Conservation (phyloP, 2,329 filamentous ascomycete species). For the Aspergillus felis region DNA sequence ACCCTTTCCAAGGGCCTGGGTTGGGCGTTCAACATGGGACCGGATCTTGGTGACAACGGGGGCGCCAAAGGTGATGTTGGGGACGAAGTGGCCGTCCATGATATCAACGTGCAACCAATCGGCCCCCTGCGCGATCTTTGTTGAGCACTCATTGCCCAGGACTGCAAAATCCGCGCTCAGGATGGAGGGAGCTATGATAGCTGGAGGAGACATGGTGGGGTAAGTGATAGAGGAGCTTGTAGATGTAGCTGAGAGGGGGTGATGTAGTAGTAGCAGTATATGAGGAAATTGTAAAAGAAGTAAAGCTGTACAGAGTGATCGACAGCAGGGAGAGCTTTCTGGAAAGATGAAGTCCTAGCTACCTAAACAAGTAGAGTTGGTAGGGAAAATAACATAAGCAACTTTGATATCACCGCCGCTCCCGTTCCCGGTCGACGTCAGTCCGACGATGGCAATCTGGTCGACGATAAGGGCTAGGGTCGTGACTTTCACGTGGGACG, state of each 20-base stretch:
- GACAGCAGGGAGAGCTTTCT: neutral
- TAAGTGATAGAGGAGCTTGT: neutral
- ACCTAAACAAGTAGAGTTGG: neutral
- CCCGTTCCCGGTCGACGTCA: conserved; percentile 18
- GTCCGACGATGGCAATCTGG: conserved; percentile 13
- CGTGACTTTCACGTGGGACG: conserved; percentile 11
- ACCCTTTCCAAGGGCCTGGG: conserved; percentile 67
- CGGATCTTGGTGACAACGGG: conserved; percentile 95
- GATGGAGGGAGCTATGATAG: conserved; percentile 98
- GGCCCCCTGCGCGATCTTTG: conserved; percentile 79
- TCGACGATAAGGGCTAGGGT: conserved; percentile 23
- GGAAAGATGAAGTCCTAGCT: neutral
- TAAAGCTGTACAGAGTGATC: neutral
- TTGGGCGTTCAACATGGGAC: conserved; percentile 73
- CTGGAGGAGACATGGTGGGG: conserved; percentile 71
- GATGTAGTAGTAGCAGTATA: neutral
- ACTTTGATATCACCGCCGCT: conserved; percentile 16
- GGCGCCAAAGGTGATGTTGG: conserved; percentile 95
- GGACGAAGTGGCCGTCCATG: conserved; percentile 98
- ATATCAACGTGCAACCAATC: conserved; percentile 97
- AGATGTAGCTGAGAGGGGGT: neutral
- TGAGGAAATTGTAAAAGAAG: neutral
- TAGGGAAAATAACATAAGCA: conserved; percentile 1
- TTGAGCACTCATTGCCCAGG: conserved; percentile 79
- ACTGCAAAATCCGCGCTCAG: conserved; percentile 92